Evolutionary conservation across 768 basidiomycete species (phyloP).

Genomic region (Lentinus tigrinus): DNA sequence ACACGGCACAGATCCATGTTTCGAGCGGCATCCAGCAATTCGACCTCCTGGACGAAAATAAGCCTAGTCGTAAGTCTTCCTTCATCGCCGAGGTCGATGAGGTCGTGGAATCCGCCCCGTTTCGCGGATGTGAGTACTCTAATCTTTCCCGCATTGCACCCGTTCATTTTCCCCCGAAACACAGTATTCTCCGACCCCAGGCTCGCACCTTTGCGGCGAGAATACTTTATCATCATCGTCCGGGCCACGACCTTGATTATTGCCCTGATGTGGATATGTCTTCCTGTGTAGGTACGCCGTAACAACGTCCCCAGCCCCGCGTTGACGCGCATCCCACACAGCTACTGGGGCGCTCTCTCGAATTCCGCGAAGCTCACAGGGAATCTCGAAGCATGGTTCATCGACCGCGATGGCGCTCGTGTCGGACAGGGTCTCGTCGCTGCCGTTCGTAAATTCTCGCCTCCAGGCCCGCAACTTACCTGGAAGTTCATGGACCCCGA

Average conservation of each 20-base stretch:
- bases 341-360: constrained; percentile 28
- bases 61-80: constrained; percentile 13
- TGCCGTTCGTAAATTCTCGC: constrained; percentile 25
- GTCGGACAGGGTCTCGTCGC: constrained; percentile 33
- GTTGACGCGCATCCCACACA: constrained; percentile 11
- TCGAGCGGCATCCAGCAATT: constrained; percentile 13
- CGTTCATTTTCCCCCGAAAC: neutral
- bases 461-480: constrained; percentile 22
- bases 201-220: constrained; percentile 24
- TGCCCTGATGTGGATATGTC: constrained; percentile 39
- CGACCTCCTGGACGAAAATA: constrained; percentile 8
- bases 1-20: constrained; percentile 4
- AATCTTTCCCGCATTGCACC: neutral
- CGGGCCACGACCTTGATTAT: constrained; percentile 31
- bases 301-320: constrained; percentile 1
- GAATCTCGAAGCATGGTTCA: constrained; percentile 38
- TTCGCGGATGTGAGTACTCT: constrained; percentile 7
- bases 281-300: constrained; percentile 35
- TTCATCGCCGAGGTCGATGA: constrained; percentile 6
- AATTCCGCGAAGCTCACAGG: constrained; percentile 19
- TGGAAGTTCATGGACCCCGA: constrained; percentile 22
- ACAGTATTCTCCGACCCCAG: constrained; percentile 24
- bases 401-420: constrained; percentile 38
- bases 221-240: constrained; percentile 33
- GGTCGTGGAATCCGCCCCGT: neutral